A percentile compares a stretch with the other conserved stretches of the same genome.
These are phyloP conservation scores for Talaromyces proteolyticus DNA, from an alignment of 495 filamentous ascomycete genomes.

Conservation along the genomic window DNA sequence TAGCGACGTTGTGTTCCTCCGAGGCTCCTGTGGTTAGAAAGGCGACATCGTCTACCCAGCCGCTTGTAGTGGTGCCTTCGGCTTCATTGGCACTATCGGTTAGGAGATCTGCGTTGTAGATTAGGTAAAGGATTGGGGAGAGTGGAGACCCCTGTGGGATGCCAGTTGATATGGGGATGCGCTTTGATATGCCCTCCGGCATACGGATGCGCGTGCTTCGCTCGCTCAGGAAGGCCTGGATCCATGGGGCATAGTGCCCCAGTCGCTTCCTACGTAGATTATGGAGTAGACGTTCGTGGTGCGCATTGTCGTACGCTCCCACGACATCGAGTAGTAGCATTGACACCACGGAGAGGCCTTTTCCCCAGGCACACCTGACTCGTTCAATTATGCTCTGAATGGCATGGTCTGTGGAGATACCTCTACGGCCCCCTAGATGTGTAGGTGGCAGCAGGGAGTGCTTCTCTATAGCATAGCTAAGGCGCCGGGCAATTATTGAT, in stretches of 20 bases:
- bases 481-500: slow-evolving; percentile 13
- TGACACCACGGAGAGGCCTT: not conserved
- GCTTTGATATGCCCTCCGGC: slow-evolving; percentile 1
- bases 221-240: slow-evolving; percentile 9
- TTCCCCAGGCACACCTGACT: slow-evolving; percentile 12
- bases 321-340: not conserved
- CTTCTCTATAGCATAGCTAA: slow-evolving; percentile 16
- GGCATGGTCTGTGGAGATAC: slow-evolving; percentile 12
- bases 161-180: slow-evolving; percentile 6
- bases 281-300: slow-evolving; percentile 12
- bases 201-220: slow-evolving; percentile 9
- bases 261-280: slow-evolving; percentile 11
- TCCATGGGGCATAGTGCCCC: slow-evolving; percentile 4
- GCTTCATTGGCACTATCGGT: not conserved
- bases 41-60: slow-evolving; percentile 14
- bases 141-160: slow-evolving; percentile 18
- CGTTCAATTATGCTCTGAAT: slow-evolving; percentile 14
- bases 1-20: not conserved
- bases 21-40: slow-evolving; percentile 2
- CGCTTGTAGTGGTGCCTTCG: not conserved
- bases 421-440: slow-evolving; percentile 16
- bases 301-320: slow-evolving; percentile 17
- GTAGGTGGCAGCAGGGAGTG: slow-evolving; percentile 14
- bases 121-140: slow-evolving; percentile 19
- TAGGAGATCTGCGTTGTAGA: slow-evolving; percentile 16